phyloP scores from a whole-genome alignment of 768 basidiomycete species.

The Agaricus sinodeliciosus region DNA sequence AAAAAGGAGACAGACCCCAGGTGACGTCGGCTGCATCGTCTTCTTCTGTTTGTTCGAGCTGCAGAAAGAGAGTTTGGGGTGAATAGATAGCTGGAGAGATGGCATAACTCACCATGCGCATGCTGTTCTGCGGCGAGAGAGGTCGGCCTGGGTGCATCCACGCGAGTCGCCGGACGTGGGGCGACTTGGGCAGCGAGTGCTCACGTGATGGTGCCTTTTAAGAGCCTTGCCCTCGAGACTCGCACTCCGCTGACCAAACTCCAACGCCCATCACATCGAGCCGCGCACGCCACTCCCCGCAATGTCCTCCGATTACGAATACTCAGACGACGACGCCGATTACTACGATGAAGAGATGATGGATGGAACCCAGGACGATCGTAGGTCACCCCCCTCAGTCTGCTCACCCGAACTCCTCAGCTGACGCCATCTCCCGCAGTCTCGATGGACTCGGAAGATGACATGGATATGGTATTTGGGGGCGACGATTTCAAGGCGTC shows the following conservation, averaged over 20 bases:
- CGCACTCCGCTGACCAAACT: not conserved
- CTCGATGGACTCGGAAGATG: conserved; percentile 39
- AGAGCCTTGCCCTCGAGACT: not conserved
- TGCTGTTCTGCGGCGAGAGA: not conserved
- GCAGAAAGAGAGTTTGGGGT: conserved; percentile 7
- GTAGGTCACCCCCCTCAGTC: conserved; percentile 21
- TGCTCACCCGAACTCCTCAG: not conserved
- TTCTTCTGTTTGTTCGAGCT: conserved; percentile 77
- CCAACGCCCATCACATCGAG: conserved; percentile 20
- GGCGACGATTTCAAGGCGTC: conserved; percentile 54
- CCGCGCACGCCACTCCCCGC: conserved; percentile 7
- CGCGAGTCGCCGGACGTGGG: too few relatives aligned
- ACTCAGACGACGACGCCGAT: conserved; percentile 60
- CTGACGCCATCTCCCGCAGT: not conserved
- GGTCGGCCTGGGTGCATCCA: too few relatives aligned
- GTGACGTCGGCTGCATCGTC: conserved; percentile 75
- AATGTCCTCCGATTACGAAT: conserved; percentile 61
- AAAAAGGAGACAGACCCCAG: conserved; percentile 52
- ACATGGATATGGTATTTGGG: conserved; percentile 64
- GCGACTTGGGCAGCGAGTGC: not conserved
- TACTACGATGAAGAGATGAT: conserved; percentile 72
- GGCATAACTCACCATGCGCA: conserved; percentile 10
- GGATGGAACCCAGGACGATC: conserved; percentile 56
- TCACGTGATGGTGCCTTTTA: conserved; percentile 8
- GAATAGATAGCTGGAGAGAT: not conserved